Evolutionary conservation across 805 yeast species (phyloP).

Genomic region (Isabelozyma rhagii): DNA sequence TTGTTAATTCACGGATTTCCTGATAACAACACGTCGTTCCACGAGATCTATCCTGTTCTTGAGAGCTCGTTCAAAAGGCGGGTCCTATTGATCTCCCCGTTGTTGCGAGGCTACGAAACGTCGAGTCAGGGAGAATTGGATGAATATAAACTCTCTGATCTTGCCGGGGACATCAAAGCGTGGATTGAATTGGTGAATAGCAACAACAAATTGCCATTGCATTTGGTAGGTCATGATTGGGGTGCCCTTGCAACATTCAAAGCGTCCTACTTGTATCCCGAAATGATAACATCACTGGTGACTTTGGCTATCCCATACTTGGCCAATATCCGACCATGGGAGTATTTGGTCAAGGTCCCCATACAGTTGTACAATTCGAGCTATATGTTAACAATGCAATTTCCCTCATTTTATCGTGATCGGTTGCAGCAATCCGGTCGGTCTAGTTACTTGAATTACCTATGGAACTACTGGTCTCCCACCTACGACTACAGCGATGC

Average conservation of each 20-base stretch:
- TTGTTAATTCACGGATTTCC: conserved; percentile 38
- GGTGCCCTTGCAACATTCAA: conserved; percentile 38
- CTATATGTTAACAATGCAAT: conserved; percentile 39
- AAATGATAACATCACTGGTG: conserved; percentile 26
- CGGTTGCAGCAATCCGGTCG: conserved; percentile 13
- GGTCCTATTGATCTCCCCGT: conserved; percentile 29
- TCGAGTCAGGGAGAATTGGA: conserved; percentile 22
- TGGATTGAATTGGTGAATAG: conserved; percentile 24
- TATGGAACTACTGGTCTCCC: conserved; percentile 42
- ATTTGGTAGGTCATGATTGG: conserved; percentile 44
- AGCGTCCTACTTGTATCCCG: conserved; percentile 32
- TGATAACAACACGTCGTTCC: conserved; percentile 29
- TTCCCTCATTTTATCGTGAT: conserved; percentile 17
- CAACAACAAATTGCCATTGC: conserved; percentile 22
- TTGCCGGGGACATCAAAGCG: conserved; percentile 31
- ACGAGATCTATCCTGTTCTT: conserved; percentile 19
- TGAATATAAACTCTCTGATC: conserved; percentile 23
- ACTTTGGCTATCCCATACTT: conserved; percentile 40
- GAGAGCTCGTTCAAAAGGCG: conserved; percentile 7
- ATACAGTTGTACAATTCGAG: conserved; percentile 31
- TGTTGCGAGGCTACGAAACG: conserved; percentile 36
- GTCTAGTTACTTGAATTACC: conserved; percentile 22
- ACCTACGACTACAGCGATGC: conserved; percentile 25
- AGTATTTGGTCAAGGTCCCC: conserved; percentile 27
- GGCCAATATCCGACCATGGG: conserved; percentile 23